Evolutionary conservation across 495 filamentous ascomycete species (phyloP).

Genomic region (Podospora pseudocomata): DNA sequence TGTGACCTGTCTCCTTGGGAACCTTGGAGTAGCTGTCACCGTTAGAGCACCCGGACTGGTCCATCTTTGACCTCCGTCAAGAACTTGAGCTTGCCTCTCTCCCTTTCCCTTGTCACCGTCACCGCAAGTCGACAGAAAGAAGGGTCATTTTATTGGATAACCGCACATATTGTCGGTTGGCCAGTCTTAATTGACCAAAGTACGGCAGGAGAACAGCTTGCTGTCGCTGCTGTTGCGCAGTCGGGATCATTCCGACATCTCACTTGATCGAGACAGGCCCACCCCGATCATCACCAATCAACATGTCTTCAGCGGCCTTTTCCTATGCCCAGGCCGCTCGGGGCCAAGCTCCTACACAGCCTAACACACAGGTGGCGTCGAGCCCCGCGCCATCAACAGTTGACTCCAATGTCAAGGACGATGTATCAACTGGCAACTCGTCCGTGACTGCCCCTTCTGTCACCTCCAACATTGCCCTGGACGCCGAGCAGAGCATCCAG

Average conservation of each 20-base stretch:
- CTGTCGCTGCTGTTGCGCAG: conserved; percentile 1
- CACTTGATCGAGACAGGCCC: background rate
- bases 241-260: background rate
- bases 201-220: background rate
- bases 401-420: conserved; percentile 60
- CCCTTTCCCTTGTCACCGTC: background rate
- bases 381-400: conserved; percentile 64
- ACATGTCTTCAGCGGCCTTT: conserved; percentile 53
- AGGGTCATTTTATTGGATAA: background rate
- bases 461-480: conserved; percentile 54
- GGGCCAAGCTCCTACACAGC: conserved; percentile 59
- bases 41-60: background rate
- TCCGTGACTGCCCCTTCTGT: conserved; percentile 51
- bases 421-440: conserved; percentile 49
- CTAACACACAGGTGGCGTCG: conserved; percentile 56
- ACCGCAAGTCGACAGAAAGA: background rate
- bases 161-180: background rate
- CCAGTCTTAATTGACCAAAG: background rate
- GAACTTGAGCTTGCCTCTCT: background rate
- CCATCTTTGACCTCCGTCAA: background rate
- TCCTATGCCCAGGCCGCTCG: conserved; percentile 96
- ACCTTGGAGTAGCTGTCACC: background rate
- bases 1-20: background rate
- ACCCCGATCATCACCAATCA: background rate
- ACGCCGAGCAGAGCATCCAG: conserved; percentile 32